Conservation (phyloP, 176 grass and related monocot genomes). For the Hordeum vulgare region MorexV3_pseudomolecules_assembly NC_058519.1:22486813-22487312, state of each 20-base stretch:
- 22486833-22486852: no score
- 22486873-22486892: no score
- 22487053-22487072: not conserved
- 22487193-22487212: slow-evolving; percentile 37
- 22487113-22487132: slow-evolving; percentile 69
- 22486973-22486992: not conserved
- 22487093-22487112: slow-evolving; percentile 40
- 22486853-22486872: no score
- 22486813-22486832: no score
- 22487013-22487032: not conserved
- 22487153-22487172: slow-evolving; percentile 16
- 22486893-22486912: no score
- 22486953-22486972: slow-evolving; percentile 12
- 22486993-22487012: not conserved
- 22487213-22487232: slow-evolving; percentile 42
- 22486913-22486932: no score
- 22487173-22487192: slow-evolving; percentile 36
- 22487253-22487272: slow-evolving; percentile 39
- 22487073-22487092: slow-evolving; percentile 27
- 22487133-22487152: slow-evolving; percentile 53
- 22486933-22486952: no score
- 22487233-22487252: slow-evolving; percentile 42
- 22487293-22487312: slow-evolving; percentile 32
- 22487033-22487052: not conserved
- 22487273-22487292: slow-evolving; percentile 58